A percentile compares a stretch with the other conserved stretches of the same genome.
phyloP scores from a whole-genome alignment of 2,329 filamentous ascomycete species.

The Colletotrichum sp. region DNA sequence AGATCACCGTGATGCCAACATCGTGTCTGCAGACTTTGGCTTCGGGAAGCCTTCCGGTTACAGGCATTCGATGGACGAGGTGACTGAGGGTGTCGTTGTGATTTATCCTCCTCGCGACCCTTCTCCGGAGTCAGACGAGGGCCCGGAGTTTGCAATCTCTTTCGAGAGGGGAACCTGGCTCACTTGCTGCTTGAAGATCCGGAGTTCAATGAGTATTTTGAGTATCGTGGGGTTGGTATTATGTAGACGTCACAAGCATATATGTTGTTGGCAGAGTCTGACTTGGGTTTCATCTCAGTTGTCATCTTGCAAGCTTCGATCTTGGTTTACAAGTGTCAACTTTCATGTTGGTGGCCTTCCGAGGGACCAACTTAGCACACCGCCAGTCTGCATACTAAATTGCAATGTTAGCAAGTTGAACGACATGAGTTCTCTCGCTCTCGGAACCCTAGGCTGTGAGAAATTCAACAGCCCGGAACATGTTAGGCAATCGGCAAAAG shows the following conservation, averaged over 20 bases:
- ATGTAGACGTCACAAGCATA: neutral
- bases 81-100: conserved; percentile 29
- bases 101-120: conserved; percentile 34
- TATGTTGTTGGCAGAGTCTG: neutral
- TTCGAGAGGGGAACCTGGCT: conserved; percentile 38
- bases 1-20: conserved; percentile 36
- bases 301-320: neutral
- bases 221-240: conserved; percentile 37
- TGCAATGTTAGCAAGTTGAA: neutral
- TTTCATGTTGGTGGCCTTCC: neutral
- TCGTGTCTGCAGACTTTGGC: conserved; percentile 36
- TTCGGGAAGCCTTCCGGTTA: conserved; percentile 36
- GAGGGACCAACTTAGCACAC: neutral
- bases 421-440: neutral
- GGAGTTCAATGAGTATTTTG: conserved; percentile 40
- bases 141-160: conserved; percentile 36
- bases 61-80: conserved; percentile 32
- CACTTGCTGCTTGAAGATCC: conserved; percentile 33
- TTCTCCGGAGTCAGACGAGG: conserved; percentile 34
- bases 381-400: neutral
- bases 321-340: neutral
- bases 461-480: accelerated
- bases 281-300: neutral
- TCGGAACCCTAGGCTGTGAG: neutral
- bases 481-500: neutral